These are phyloP conservation scores for Mortierella sp. DNA, from an alignment of 371 early-diverging fungal species.

Conservation along the genomic window DNA sequence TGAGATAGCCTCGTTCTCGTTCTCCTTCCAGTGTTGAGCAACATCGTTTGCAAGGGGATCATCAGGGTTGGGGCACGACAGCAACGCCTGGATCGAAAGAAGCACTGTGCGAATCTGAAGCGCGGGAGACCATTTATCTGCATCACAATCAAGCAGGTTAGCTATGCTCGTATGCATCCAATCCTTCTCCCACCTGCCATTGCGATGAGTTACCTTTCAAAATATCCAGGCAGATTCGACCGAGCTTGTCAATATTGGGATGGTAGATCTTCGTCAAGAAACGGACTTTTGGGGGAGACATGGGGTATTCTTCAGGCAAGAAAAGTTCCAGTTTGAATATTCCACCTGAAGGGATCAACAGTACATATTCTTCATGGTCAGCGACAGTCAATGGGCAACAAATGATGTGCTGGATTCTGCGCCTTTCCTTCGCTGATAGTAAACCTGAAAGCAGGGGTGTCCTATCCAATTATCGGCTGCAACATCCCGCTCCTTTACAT, in stretches of 20 bases:
- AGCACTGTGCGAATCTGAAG: conserved; percentile 98
- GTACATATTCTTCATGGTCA: background rate
- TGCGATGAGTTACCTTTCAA: conserved; percentile 81
- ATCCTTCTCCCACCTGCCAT: background rate
- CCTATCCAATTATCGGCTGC: too few relatives aligned
- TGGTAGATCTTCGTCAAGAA: conserved; percentile 99
- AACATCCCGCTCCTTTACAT: too few relatives aligned
- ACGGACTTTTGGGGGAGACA: conserved; percentile 98
- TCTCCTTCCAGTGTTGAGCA: conserved; percentile 98
- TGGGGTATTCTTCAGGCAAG: conserved; percentile 98
- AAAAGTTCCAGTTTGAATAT: conserved; percentile 96
- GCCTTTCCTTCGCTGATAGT: too few relatives aligned
- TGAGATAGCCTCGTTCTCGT: conserved; percentile 91
- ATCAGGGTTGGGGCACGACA: conserved; percentile 98
- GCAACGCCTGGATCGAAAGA: conserved; percentile 97
- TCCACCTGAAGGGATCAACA: conserved; percentile 74
- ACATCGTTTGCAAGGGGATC: conserved; percentile 99
- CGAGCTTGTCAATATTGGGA: conserved; percentile 99
- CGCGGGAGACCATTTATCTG: conserved; percentile 99
- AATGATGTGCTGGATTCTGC: too few relatives aligned
- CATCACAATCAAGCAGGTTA: background rate
- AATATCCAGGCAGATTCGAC: conserved; percentile 99
- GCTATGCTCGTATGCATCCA: background rate
- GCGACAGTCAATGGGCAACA: too few relatives aligned
- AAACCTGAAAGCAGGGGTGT: too few relatives aligned